phyloP scores from a whole-genome alignment of 2,329 filamentous ascomycete genomes.

The Aspergillus sp. region DNA sequence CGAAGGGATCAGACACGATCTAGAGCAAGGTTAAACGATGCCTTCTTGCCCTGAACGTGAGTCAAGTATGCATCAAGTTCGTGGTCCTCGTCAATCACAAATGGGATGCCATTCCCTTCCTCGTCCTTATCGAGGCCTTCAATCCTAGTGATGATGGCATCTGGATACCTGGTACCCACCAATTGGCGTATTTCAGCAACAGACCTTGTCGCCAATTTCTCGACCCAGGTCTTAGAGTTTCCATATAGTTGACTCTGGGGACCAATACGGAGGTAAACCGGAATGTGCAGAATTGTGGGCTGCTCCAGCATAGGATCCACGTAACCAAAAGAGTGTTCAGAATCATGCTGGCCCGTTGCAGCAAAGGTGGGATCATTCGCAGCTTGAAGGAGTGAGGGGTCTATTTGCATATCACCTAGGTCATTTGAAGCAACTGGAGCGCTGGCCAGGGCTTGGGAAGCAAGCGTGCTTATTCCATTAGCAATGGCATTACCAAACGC shows the following conservation, averaged over 20 bases:
- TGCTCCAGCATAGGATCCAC: constrained; percentile 37
- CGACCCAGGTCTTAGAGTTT: constrained; percentile 60
- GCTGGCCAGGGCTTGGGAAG: constrained; percentile 45
- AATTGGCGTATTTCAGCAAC: constrained; percentile 63
- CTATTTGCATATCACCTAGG: constrained; percentile 60
- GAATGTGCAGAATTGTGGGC: constrained; percentile 43
- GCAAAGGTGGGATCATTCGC: constrained; percentile 50
- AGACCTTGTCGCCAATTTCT: constrained; percentile 58
- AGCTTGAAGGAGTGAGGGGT: constrained; percentile 61
- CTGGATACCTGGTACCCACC: constrained; percentile 61
- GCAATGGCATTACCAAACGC: constrained; percentile 29
- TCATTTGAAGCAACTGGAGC: constrained; percentile 39
- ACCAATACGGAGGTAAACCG: constrained; percentile 70
- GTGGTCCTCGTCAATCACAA: constrained; percentile 67
- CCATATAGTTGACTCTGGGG: constrained; percentile 58
- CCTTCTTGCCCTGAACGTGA: constrained; percentile 59
- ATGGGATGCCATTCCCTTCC: constrained; percentile 60
- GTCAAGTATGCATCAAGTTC: constrained; percentile 71
- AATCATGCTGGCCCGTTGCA: constrained; percentile 34
- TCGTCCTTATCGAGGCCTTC: constrained; percentile 65
- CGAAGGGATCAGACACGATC: constrained; percentile 21
- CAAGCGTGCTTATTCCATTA: constrained; percentile 44
- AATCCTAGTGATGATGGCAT: constrained; percentile 58
- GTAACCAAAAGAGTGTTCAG: constrained; percentile 33
- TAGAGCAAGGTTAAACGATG: constrained; percentile 51